A percentile compares a stretch with the other conserved stretches of the same genome.
Evolutionary conservation across 345 rosid species (phyloP).

Genomic region (Lepidium aucheri): DNA sequence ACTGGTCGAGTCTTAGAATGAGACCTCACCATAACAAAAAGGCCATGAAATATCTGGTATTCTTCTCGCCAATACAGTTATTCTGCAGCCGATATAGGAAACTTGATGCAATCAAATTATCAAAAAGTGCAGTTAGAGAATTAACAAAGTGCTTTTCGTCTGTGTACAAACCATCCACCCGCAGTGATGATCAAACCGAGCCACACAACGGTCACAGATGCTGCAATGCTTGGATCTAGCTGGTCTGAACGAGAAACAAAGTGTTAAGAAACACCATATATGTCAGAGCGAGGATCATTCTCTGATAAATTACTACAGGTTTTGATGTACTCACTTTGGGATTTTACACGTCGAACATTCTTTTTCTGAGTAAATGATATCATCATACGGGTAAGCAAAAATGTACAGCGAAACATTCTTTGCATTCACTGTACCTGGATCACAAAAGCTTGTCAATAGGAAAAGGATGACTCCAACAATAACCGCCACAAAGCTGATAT

Average conservation of each 20-base stretch:
- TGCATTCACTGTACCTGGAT: slow-evolving; percentile 60
- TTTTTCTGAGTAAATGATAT: slow-evolving; percentile 51
- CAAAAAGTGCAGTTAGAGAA: not conserved
- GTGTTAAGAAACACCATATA: not conserved
- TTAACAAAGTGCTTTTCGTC: not conserved
- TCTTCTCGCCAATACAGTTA: slow-evolving; percentile 75
- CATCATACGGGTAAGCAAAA: slow-evolving; percentile 60
- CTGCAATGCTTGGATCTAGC: slow-evolving; percentile 90
- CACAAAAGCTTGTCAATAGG: slow-evolving; percentile 62
- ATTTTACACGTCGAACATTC: slow-evolving; percentile 70
- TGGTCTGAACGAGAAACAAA: slow-evolving; percentile 39
- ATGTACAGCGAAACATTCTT: slow-evolving; percentile 51
- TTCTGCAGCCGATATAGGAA: slow-evolving; percentile 40
- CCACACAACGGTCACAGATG: slow-evolving; percentile 67
- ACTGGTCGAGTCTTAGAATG: not conserved
- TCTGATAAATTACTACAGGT: not conserved
- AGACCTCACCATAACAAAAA: slow-evolving; percentile 71
- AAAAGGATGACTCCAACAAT: slow-evolving; percentile 56
- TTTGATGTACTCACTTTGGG: slow-evolving; percentile 42
- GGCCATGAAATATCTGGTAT: slow-evolving; percentile 69
- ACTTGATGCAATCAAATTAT: not conserved
- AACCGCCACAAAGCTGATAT: slow-evolving; percentile 49
- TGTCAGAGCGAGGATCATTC: not conserved
- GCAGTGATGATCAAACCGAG: slow-evolving; percentile 80
- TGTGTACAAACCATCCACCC: slow-evolving; percentile 65